Conservation (phyloP, 2,329 filamentous ascomycete genomes). For the Aspergillus arachidicola region DNA sequence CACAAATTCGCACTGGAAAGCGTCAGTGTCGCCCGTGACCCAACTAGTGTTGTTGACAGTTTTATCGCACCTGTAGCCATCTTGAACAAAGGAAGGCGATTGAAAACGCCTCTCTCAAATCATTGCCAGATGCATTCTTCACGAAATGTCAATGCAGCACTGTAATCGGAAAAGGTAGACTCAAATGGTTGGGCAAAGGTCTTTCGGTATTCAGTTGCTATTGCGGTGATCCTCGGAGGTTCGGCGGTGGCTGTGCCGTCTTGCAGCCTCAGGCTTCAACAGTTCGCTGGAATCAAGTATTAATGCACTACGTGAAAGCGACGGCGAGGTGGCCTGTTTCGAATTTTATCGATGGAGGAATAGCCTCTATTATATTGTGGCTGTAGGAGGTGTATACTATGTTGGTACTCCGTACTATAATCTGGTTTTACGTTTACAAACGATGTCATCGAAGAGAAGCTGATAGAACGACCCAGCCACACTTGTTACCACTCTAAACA, state of each 20-base stretch:
- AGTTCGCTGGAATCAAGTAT: neutral
- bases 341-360: neutral
- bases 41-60: neutral
- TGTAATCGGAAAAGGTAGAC: neutral
- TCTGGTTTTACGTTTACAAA: neutral
- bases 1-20: constrained; percentile 78
- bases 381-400: neutral
- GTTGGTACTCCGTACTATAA: neutral
- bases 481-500: neutral
- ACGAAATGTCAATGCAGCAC: neutral
- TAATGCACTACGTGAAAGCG: neutral
- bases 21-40: constrained; percentile 5
- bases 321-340: neutral
- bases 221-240: constrained; percentile 18
- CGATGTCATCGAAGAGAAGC: constrained; percentile 4
- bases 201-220: neutral
- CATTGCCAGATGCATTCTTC: constrained; percentile 12
- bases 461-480: constrained; percentile 7
- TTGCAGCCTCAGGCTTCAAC: constrained; percentile 20
- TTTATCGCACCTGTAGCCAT: constrained; percentile 30
- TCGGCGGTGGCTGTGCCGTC: constrained; percentile 23
- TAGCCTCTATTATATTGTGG: neutral
- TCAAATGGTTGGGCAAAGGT: neutral
- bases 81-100: constrained; percentile 10
- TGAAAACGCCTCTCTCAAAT: constrained; percentile 13